phyloP scores from a whole-genome alignment of 495 filamentous ascomycete genomes.

The Lophiostoma macrostomum region DNA sequence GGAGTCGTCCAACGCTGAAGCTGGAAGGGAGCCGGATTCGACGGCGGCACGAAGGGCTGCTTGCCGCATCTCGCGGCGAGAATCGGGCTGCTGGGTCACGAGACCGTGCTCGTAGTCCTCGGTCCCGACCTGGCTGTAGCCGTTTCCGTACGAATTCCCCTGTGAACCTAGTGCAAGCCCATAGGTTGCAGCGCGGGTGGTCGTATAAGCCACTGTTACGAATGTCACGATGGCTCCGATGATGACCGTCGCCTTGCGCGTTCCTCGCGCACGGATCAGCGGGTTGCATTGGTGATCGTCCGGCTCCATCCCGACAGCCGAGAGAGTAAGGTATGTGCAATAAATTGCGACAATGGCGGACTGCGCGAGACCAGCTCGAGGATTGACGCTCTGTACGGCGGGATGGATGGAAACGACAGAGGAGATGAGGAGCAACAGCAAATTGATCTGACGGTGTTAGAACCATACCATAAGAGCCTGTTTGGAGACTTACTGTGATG shows the following conservation, averaged over 20 bases:
- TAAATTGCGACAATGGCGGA: conserved; percentile 97
- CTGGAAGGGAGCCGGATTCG: conserved; percentile 84
- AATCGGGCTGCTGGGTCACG: conserved; percentile 79
- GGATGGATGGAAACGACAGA: conserved; percentile 88
- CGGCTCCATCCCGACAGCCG: conserved; percentile 96
- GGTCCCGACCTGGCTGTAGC: conserved; percentile 55
- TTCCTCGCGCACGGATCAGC: conserved; percentile 79
- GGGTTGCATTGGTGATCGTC: conserved; percentile 95
- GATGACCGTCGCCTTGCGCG: conserved; percentile 83
- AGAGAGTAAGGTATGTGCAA: conserved; percentile 98
- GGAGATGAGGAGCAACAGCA: conserved; percentile 77
- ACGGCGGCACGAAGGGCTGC: conserved; percentile 89
- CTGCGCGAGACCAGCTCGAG: conserved; percentile 89
- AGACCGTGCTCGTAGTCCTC: conserved; percentile 81
- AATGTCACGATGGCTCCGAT: conserved; percentile 94
- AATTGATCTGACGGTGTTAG: conserved; percentile 61
- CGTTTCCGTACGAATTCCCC: conserved; percentile 47
- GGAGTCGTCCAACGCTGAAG: conserved; percentile 81
- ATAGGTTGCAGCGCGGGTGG: conserved; percentile 92
- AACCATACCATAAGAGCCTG: neutral
- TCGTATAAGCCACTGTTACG: conserved; percentile 96
- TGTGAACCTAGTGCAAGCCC: conserved; percentile 75
- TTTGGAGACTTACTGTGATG: conserved; percentile 51
- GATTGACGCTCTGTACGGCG: conserved; percentile 84
- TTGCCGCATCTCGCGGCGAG: conserved; percentile 83